Percentiles rank a stretch among this genome's conserved stretches.
phyloP scores from a whole-genome alignment of 192 early-diverging fungal species.

The Lunasporangiospora selenospora region DNA sequence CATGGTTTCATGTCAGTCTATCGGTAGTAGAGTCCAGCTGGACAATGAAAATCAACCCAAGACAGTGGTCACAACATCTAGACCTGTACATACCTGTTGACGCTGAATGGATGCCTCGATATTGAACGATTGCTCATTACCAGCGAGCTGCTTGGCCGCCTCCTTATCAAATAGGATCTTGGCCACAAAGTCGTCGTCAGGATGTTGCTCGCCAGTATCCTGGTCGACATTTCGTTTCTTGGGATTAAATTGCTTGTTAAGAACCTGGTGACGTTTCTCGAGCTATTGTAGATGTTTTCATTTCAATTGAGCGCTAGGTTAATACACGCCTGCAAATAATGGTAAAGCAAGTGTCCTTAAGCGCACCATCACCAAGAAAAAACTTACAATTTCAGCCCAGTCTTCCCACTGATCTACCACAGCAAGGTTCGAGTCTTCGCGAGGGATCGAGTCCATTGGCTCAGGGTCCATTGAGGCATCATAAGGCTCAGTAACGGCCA shows the following conservation, averaged over 20 bases:
- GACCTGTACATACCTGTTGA: no score
- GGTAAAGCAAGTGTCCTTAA: not conserved
- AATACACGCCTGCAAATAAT: no score
- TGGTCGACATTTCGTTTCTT: slow-evolving; percentile 46
- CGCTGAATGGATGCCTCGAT: slow-evolving; percentile 71
- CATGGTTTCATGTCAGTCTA: no score
- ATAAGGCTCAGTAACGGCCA: slow-evolving; percentile 56
- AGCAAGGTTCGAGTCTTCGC: slow-evolving; percentile 61
- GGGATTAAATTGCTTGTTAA: slow-evolving; percentile 62
- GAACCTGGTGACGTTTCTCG: slow-evolving; percentile 59
- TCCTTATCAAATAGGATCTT: slow-evolving; percentile 74
- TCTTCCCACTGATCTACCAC: slow-evolving; percentile 69
- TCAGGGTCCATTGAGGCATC: slow-evolving; percentile 69
- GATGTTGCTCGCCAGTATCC: slow-evolving; percentile 33
- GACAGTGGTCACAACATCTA: no score
- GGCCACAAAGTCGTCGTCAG: slow-evolving; percentile 51
- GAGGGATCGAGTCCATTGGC: slow-evolving; percentile 51
- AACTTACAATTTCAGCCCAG: slow-evolving; percentile 63
- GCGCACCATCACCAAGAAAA: not conserved
- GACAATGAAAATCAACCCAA: no score
- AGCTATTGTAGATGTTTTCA: no score
- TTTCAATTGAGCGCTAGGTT: no score
- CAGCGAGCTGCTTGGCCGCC: slow-evolving; percentile 75
- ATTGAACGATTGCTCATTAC: slow-evolving; percentile 82
- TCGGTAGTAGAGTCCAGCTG: no score